Base-by-base conservation (phyloP, 1,284 basidiomycete genomes). In the Pulchroboletus neoregius region DNA sequence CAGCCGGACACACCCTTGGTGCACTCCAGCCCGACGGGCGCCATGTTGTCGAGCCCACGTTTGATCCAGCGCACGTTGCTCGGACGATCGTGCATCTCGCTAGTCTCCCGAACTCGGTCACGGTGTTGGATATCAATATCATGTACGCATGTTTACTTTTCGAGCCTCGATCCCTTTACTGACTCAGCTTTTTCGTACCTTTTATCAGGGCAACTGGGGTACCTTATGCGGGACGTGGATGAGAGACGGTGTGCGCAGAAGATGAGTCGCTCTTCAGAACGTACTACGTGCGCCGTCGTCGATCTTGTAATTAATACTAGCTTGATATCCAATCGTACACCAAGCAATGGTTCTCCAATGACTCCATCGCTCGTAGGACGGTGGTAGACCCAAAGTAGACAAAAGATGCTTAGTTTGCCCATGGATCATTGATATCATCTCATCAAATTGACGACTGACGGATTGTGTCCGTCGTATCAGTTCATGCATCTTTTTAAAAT, bases 61-160 rank as follows among this genome's bases (percentile, higher is more conserved):
- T 88, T 54, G 81, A 87, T 48, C 80, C 79, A 5, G 65, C 78
- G 48, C 78, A 90, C 57, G 87, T 92, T 33, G 88, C 80, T 0
- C 71, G 80, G 46, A 75, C 82, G 2, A 68, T 92, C 39, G 81
- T 85, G 5, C 80, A 88, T 58, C 76, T 91, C 47, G 84, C 85
- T 1, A 70, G 70, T 27, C 68, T 92, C 32, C 85, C 86, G 0
- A 72, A 74, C 13, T 75, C 81, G 42, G 83, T 87, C 2, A 82
- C 84, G 22, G 77, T 91, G 42, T 73, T 90, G 34, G 76, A 82
- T 27, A 73, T 85, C 58, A 84, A 78, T 39, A 82, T 91, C 59
- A 84, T 90, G 87, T 88, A 56, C 55, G 85, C 72, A 4, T 46
- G 38, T 33, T 33, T 11, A 11, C 13, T 35, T 24, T 16, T 16